Evolutionary conservation across 2,329 filamentous ascomycete genomes (phyloP), one percentile per base, ranked within the genome.

Genomic region (Ceratocystis huliohia): DNA sequence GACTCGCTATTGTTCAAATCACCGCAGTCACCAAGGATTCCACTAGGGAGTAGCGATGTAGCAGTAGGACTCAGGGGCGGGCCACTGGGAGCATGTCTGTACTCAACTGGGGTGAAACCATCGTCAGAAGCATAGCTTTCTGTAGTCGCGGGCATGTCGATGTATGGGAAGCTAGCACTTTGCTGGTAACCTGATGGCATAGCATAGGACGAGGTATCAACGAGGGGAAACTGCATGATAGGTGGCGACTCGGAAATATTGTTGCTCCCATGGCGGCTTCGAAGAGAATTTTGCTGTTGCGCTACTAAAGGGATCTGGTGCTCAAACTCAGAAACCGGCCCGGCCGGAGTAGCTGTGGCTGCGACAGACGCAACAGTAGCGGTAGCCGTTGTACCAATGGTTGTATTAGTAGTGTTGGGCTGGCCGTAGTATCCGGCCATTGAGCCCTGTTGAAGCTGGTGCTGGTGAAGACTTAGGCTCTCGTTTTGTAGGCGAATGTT

Each of bases 11-110:
- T 85, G 70, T 48, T 68, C 5, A 65, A 1, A 22, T 68, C 66
- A 28, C 33, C 48, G 7, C 22, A 48, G 56, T 88, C 86, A 64
- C 87, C 84, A 69, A 83, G 78, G 68, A 82, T 81, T n/a, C 78
- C 79, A 5, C 88, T 88, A 0, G 89, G 89, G 17, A 95, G 76
- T 2, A 93, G 78, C 17, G 86, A 82, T 33, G 88, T 85, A 1
- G 89, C 89, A 3, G 88, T 88, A 1, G 89, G 89, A 71, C 88
- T 92, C 73, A 93, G 82, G 0, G 88, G 88, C 1, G 87, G 88
- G 33, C 83, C 85, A 20, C 80, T 82, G 2, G 81, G 84, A 45
- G 88, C 73, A 20, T 79, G 79, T 67, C 83, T 83, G 3, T 87
- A 76, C 20, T 88, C 85, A 1, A 84, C 81, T 41, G 88, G 86